Evolutionary conservation across 495 filamentous ascomycete species (phyloP).

Genomic region (Xylaria telfairii): DNA sequence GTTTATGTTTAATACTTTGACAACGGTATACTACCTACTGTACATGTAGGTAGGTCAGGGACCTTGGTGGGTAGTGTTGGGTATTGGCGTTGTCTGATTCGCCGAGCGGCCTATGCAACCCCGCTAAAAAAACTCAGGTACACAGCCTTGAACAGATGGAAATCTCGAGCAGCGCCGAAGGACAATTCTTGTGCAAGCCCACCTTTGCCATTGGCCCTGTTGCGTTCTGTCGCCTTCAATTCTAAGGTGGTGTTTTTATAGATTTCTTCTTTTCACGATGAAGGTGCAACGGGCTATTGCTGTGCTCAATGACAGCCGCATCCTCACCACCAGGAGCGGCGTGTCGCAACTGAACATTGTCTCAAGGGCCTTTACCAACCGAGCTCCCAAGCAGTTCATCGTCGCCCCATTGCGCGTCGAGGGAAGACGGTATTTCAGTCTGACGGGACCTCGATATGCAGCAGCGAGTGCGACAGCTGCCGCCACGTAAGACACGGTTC

Average conservation of each 20-base stretch:
- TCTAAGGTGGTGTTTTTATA: slow-evolving; percentile 25
- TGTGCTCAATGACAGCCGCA: slow-evolving; percentile 48
- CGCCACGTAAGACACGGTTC: slow-evolving; percentile 30
- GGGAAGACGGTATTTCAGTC: slow-evolving; percentile 39
- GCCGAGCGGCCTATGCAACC: slow-evolving; percentile 5
- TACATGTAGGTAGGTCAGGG: neutral
- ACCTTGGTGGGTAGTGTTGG: neutral
- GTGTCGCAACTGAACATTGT: slow-evolving; percentile 40
- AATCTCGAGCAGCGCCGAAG: neutral
- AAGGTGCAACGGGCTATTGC: slow-evolving; percentile 51
- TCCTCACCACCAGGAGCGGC: slow-evolving; percentile 40
- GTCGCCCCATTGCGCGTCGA: slow-evolving; percentile 38
- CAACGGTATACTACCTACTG: no score
- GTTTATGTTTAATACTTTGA: no score
- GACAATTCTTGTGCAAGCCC: neutral
- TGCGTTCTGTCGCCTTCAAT: neutral
- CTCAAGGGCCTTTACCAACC: slow-evolving; percentile 28
- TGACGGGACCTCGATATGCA: slow-evolving; percentile 38
- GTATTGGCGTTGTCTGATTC: slow-evolving; percentile 13
- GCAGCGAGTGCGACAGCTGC: slow-evolving; percentile 29
- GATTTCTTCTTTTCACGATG: slow-evolving; percentile 42
- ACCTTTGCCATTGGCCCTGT: neutral
- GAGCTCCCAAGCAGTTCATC: slow-evolving; percentile 32
- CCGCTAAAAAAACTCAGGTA: slow-evolving; percentile 46
- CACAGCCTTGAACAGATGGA: slow-evolving; percentile 18